Evolutionary conservation across 129 eudicot genomes (phyloP).

Genomic region (Tagetes erecta): DNA sequence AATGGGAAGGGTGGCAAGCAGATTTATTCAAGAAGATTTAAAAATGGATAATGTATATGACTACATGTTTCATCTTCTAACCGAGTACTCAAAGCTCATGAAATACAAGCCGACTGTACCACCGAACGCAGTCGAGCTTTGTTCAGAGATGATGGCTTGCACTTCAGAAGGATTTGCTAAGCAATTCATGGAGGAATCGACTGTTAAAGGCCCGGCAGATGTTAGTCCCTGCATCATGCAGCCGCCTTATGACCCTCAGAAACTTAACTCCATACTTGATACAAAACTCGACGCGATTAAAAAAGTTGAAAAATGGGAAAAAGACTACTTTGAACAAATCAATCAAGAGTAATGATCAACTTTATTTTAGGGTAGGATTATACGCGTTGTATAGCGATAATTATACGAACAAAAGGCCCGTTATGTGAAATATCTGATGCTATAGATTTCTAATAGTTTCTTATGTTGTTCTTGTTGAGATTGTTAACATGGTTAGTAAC

Average conservation of each 20-base stretch:
- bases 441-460: slow-evolving; percentile 6
- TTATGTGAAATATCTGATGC: neutral
- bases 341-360: neutral
- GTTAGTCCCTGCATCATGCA: slow-evolving; percentile 59
- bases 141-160: slow-evolving; percentile 76
- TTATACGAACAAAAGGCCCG: neutral
- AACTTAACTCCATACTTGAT: slow-evolving; percentile 37
- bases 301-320: slow-evolving; percentile 61
- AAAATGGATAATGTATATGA: slow-evolving; percentile 74
- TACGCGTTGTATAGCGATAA: neutral
- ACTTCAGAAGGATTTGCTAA: slow-evolving; percentile 45
- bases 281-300: slow-evolving; percentile 36
- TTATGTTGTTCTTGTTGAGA: neutral
- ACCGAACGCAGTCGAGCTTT: slow-evolving; percentile 53
- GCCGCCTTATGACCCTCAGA: slow-evolving; percentile 52
- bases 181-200: slow-evolving; percentile 64
- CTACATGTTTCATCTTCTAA: slow-evolving; percentile 84
- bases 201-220: slow-evolving; percentile 55
- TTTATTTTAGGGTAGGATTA: neutral
- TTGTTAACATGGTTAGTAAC: neutral
- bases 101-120: slow-evolving; percentile 70
- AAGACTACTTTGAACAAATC: slow-evolving; percentile 42
- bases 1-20: slow-evolving; percentile 68
- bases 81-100: slow-evolving; percentile 68
- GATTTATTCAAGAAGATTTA: slow-evolving; percentile 61